A percentile compares a stretch with the other conserved stretches of the same genome.
Conservation (phyloP, 2,329 filamentous ascomycete species). For the Pseudogymnoascus sp. region DNA sequence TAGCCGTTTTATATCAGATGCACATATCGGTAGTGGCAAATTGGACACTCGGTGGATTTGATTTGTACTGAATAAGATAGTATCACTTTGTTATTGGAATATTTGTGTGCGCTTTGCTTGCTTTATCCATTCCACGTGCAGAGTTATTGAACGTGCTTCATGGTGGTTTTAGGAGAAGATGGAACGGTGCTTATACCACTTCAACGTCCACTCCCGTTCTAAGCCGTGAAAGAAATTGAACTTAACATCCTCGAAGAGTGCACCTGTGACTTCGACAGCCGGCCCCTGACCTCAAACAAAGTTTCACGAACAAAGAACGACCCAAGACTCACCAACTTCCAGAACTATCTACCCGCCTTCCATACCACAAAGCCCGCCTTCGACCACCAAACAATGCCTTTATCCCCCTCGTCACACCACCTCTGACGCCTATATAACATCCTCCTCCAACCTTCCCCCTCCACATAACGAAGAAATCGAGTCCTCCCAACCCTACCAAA, state of each 20-base stretch:
- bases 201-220: background rate
- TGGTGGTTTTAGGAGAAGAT: background rate
- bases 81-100: background rate
- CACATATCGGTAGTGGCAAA: background rate
- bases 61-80: background rate
- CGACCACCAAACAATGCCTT: constrained; percentile 1
- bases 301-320: constrained; percentile 3
- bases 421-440: background rate
- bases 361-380: background rate
- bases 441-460: background rate
- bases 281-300: background rate
- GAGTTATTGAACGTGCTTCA: background rate
- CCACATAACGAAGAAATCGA: background rate
- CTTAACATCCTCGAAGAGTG: background rate
- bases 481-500: background rate
- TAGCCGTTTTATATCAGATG: background rate
- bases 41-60: background rate
- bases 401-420: background rate
- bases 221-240: background rate
- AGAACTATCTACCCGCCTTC: background rate
- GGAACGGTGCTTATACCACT: background rate
- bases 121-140: background rate
- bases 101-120: background rate
- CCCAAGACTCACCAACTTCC: background rate
- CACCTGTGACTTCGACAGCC: background rate